A percentile compares a stretch with the other conserved stretches of the same genome.
phyloP scores from a whole-genome alignment of 192 early-diverging fungal species.

The Diversispora epigaea region DNA sequence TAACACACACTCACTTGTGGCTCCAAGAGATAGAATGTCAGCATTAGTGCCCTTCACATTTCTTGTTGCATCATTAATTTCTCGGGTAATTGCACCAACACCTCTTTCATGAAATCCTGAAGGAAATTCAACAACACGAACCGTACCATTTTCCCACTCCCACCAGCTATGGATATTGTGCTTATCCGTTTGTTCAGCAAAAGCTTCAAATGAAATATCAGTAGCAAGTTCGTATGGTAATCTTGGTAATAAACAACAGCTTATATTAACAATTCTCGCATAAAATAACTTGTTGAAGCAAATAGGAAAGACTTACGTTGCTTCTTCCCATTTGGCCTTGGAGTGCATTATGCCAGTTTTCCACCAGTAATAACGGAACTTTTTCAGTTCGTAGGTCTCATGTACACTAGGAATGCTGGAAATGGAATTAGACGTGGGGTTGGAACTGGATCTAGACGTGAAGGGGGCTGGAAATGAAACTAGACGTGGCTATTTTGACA shows the following conservation, averaged over 20 bases:
- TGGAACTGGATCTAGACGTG: no score
- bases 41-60: background rate
- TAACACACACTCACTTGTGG: slow-evolving; percentile 3
- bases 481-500: background rate
- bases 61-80: background rate
- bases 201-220: slow-evolving; percentile 2
- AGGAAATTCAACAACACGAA: slow-evolving; percentile 23
- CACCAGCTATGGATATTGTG: slow-evolving; percentile 3
- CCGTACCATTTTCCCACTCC: slow-evolving; percentile 26
- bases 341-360: background rate
- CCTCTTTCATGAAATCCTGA: background rate
- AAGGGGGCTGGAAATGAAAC: background rate
- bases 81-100: background rate
- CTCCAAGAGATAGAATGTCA: background rate
- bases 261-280: background rate
- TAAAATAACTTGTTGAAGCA: background rate
- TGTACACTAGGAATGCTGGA: background rate
- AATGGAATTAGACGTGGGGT: background rate
- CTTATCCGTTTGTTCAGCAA: slow-evolving; percentile 2
- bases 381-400: background rate
- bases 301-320: slow-evolving; percentile 13
- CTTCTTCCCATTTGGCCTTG: slow-evolving; percentile 9
- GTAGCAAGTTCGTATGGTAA: background rate
- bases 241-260: slow-evolving; percentile 17
- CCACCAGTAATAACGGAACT: background rate